Evolutionary conservation across 1,284 basidiomycete species (phyloP), one percentile per base, ranked within the genome.

Genomic region (Coniferiporia weirii): DNA sequence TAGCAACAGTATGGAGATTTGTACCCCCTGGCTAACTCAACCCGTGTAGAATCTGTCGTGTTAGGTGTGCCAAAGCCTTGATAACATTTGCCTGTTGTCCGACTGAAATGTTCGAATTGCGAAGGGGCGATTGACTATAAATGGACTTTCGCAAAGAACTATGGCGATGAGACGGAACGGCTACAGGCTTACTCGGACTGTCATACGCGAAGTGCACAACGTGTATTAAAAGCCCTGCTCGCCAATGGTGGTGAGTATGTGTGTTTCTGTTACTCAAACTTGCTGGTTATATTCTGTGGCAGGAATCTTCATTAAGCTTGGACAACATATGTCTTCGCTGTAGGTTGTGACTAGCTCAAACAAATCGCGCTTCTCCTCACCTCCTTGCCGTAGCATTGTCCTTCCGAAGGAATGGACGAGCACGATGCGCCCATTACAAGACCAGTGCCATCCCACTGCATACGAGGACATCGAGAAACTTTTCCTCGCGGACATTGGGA

Each of bases 291-390:
- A 22, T 17, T 43, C 45, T 32, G 46, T 9, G 17, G 45, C 44
- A 78, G 92, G 93, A 13, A 84, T 96, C 43, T 97, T 94, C 71
- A 95, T 97, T 71, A 97, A 97, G 70, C 73, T 95, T 62, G 95
- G 93, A 1, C 93, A 97, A 70, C 94, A 97, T 71, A 84, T 99
- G 69, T 81, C 85, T 35, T 87, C 87, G 12, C 66, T 90, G 72
- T 83, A 65, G 66, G 80, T 75, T 20, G 43, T 22, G n/a, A 34
- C 13, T 46, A 36, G 19, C 17, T 10, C 20, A 19, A 3, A 17
- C 6, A 7, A 32, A 48, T 35, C 45, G 6, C 17, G 17, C 27
- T 20, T 38, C 12, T 55, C 64, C 75, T n/a, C 12, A 48, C 32
- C 27, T 45, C 63, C 56, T 63, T 52, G 43, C 63, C 59, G 19